Evolutionary conservation across 2,329 filamentous ascomycete genomes (phyloP).

Genomic region (Akanthomyces muscarius): DNA sequence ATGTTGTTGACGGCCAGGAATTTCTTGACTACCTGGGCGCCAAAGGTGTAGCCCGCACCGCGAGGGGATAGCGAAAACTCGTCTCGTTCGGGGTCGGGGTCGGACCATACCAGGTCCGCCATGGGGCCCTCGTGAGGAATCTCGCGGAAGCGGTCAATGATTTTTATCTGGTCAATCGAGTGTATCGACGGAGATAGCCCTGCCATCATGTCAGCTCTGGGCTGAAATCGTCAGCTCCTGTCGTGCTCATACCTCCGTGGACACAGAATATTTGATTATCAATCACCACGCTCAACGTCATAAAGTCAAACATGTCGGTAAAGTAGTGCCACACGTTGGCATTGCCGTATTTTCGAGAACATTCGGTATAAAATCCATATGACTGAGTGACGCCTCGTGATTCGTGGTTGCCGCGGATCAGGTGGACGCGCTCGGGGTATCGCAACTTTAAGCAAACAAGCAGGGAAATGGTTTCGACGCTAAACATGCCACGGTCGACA

Average conservation of each 20-base stretch:
- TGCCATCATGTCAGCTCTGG: slow-evolving; percentile 28
- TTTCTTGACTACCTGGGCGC: slow-evolving; percentile 95
- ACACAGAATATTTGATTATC: slow-evolving; percentile 99
- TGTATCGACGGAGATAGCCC: slow-evolving; percentile 87
- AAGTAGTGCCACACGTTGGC: slow-evolving; percentile 99
- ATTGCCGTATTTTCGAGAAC: slow-evolving; percentile 96
- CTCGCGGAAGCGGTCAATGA: slow-evolving; percentile 97
- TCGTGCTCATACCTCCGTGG: slow-evolving; percentile 63
- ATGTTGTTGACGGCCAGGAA: slow-evolving; percentile 96
- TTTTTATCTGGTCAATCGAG: slow-evolving; percentile 98
- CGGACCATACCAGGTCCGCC: slow-evolving; percentile 99
- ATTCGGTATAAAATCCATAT: slow-evolving; percentile 99
- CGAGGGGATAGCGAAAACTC: slow-evolving; percentile 93
- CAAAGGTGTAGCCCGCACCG: slow-evolving; percentile 95
- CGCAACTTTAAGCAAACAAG: slow-evolving; percentile 96
- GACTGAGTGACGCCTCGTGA: slow-evolving; percentile 98
- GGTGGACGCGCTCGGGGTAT: slow-evolving; percentile 96
- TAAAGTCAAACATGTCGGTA: slow-evolving; percentile 97
- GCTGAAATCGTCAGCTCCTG: neutral
- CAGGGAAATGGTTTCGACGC: slow-evolving; percentile 94
- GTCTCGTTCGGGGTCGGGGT: slow-evolving; percentile 94
- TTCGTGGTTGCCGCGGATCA: slow-evolving; percentile 98
- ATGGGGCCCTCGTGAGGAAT: slow-evolving; percentile 98
- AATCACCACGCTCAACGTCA: slow-evolving; percentile 93
- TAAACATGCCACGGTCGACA: slow-evolving; percentile 98